A percentile compares a stretch with the other conserved stretches of the same genome.
phyloP scores from a whole-genome alignment of 768 basidiomycete genomes.

The Pisolithus orientalis region DNA sequence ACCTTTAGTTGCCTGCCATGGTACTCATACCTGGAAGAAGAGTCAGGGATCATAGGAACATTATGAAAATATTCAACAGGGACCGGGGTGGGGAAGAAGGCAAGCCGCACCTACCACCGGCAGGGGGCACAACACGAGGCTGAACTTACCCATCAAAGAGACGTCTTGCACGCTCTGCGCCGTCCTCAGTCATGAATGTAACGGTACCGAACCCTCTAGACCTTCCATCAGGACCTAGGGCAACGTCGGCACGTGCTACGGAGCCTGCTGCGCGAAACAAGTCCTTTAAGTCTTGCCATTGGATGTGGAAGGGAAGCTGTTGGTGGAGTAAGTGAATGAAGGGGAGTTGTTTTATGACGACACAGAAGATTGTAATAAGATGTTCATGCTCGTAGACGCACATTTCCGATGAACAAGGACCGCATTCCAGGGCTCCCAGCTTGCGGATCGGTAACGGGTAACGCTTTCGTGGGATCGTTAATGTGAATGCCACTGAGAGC shows the following conservation, averaged over 20 bases:
- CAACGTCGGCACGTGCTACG: slow-evolving; percentile 87
- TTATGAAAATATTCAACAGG: background rate
- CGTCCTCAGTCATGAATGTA: slow-evolving; percentile 73
- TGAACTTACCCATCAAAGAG: slow-evolving; percentile 84
- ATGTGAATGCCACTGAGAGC: slow-evolving; percentile 4
- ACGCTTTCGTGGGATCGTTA: slow-evolving; percentile 10
- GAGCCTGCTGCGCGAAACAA: slow-evolving; percentile 88
- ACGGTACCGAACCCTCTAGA: slow-evolving; percentile 93
- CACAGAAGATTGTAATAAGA: slow-evolving; percentile 3
- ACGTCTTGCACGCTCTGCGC: slow-evolving; percentile 77
- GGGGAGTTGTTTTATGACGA: background rate
- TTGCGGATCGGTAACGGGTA: slow-evolving; percentile 17
- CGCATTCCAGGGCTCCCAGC: slow-evolving; percentile 33
- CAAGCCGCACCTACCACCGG: background rate
- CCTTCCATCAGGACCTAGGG: slow-evolving; percentile 80
- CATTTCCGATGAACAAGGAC: slow-evolving; percentile 86
- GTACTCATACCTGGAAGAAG: slow-evolving; percentile 64
- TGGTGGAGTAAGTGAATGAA: slow-evolving; percentile 10
- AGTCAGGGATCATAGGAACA: slow-evolving; percentile 5
- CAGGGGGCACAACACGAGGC: background rate
- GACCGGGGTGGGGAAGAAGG: background rate
- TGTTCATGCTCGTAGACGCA: slow-evolving; percentile 32
- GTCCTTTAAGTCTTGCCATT: slow-evolving; percentile 99
- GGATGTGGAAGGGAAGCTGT: slow-evolving; percentile 89
- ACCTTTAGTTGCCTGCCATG: slow-evolving; percentile 86